These are phyloP conservation scores for Orbilia quercus DNA, from an alignment of 2,329 filamentous ascomycete species.

Conservation along the genomic window DNA sequence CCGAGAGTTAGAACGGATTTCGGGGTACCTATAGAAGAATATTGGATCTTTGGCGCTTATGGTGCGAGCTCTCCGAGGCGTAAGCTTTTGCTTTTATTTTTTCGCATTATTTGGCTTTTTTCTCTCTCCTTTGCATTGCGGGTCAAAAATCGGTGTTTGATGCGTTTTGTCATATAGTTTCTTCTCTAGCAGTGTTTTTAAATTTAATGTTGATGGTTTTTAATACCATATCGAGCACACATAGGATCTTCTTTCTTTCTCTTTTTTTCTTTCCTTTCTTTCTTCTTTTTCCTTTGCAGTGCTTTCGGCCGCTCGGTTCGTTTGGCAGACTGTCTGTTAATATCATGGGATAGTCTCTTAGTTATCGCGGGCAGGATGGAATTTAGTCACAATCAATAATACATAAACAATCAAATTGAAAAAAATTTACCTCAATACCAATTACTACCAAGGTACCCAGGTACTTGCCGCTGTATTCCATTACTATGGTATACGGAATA, in stretches of 20 bases:
- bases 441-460: too few species aligned
- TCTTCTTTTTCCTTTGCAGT: neutral
- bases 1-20: conserved; percentile 26
- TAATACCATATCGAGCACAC: too few species aligned
- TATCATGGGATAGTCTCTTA: neutral
- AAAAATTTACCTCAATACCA: too few species aligned
- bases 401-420: neutral
- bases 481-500: too few species aligned
- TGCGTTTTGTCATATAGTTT: conserved; percentile 4
- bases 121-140: conserved; percentile 33
- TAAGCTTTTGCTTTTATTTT: neutral
- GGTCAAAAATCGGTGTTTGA: conserved; percentile 35
- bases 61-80: neutral
- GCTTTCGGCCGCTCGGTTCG: too few species aligned
- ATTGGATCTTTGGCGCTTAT: too few species aligned
- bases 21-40: too few species aligned
- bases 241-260: too few species aligned
- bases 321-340: neutral
- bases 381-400: neutral
- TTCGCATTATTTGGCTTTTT: conserved; percentile 9
- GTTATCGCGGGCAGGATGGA: neutral
- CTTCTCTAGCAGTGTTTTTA: too few species aligned
- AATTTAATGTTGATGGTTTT: too few species aligned
- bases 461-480: too few species aligned
- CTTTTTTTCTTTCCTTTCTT: neutral